A percentile compares a stretch with the other conserved stretches of the same genome.
These are phyloP conservation scores for Actinomucor elegans DNA, from an alignment of 371 early-diverging fungal species.

Conservation along the genomic window DNA sequence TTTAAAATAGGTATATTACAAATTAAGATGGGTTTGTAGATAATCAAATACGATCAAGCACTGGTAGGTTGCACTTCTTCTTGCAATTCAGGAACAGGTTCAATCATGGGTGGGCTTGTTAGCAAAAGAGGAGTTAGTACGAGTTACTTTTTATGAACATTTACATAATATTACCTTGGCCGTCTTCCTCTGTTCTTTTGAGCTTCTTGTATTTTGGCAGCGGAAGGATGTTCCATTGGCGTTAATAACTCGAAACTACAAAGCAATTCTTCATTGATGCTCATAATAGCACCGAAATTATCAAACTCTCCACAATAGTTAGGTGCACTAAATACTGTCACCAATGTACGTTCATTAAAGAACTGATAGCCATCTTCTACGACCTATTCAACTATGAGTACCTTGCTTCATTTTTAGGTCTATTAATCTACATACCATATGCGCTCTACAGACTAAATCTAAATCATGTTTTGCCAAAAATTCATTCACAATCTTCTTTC, in stretches of 20 bases:
- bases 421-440: too few relatives aligned
- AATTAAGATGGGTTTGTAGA: too few relatives aligned
- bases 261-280: constrained; percentile 87
- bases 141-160: background rate
- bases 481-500: constrained; percentile 80
- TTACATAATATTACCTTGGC: constrained; percentile 24
- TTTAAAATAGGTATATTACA: too few relatives aligned
- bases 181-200: constrained; percentile 31
- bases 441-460: constrained; percentile 95
- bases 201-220: constrained; percentile 48
- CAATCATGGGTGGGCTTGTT: constrained; percentile 27
- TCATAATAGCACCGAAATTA: constrained; percentile 94
- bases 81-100: constrained; percentile 15
- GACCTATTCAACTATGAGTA: too few relatives aligned
- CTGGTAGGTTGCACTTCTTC: constrained; percentile 2
- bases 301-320: constrained; percentile 99
- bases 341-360: constrained; percentile 87
- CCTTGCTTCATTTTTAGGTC: too few relatives aligned
- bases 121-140: background rate
- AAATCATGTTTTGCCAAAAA: constrained; percentile 84
- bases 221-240: constrained; percentile 52
- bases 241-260: constrained; percentile 75
- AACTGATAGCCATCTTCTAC: constrained; percentile 97
- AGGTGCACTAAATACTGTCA: constrained; percentile 96
- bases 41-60: too few relatives aligned